Evolutionary conservation across 805 yeast species (phyloP).

Genomic region (Vanderwaltozyma yarrowii): DNA sequence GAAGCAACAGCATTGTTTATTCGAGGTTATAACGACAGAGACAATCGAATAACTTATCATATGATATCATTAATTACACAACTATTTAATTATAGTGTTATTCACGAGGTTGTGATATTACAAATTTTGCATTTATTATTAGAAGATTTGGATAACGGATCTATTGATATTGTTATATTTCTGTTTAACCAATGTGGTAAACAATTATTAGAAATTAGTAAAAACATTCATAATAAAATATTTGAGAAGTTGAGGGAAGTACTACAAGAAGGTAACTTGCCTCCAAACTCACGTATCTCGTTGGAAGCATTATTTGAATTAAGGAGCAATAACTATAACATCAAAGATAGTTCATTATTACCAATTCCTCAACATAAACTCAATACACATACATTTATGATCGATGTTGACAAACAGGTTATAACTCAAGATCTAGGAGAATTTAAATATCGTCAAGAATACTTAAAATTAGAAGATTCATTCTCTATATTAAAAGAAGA

Average conservation of each 20-base stretch:
- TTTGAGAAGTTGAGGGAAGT: slow-evolving; percentile 52
- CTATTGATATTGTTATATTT: slow-evolving; percentile 44
- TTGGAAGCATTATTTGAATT: slow-evolving; percentile 43
- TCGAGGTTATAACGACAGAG: slow-evolving; percentile 38
- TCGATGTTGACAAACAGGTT: background rate
- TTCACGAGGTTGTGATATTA: slow-evolving; percentile 42
- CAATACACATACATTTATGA: slow-evolving; percentile 4
- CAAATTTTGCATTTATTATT: slow-evolving; percentile 43
- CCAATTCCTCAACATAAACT: slow-evolving; percentile 27
- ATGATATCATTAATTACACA: slow-evolving; percentile 46
- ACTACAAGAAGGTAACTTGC: slow-evolving; percentile 44
- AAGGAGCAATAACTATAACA: slow-evolving; percentile 35
- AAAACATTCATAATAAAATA: slow-evolving; percentile 37
- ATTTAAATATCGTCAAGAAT: slow-evolving; percentile 43
- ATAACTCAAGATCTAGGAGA: slow-evolving; percentile 36
- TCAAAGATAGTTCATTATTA: slow-evolving; percentile 7
- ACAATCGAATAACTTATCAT: slow-evolving; percentile 35
- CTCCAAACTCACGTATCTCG: slow-evolving; percentile 33
- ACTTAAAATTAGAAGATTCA: slow-evolving; percentile 38
- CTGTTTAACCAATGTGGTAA: slow-evolving; percentile 46
- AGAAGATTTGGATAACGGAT: slow-evolving; percentile 36
- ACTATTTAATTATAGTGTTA: slow-evolving; percentile 52
- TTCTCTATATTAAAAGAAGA: slow-evolving; percentile 38
- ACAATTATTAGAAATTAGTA: slow-evolving; percentile 34
- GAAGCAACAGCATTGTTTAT: slow-evolving; percentile 53